Percentiles rank a stretch among this genome's conserved stretches.
These are phyloP conservation scores for Boletellus emodensis DNA, from an alignment of 768 basidiomycete species.

Conservation along the genomic window DNA sequence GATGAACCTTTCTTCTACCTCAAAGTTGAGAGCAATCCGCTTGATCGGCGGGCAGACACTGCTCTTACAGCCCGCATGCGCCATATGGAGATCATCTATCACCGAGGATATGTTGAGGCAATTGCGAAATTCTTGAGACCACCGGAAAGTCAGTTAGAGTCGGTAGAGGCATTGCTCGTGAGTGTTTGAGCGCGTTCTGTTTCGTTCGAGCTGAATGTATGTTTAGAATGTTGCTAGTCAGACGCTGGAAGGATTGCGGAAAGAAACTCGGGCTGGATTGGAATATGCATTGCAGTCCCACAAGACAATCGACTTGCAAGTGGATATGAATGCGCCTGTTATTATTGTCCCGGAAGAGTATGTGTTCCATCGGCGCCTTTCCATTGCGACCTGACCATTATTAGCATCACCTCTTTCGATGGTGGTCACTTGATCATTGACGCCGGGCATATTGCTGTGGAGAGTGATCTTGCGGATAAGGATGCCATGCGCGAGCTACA, in stretches of 20 bases:
- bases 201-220: neutral
- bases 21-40: slow-evolving; percentile 87
- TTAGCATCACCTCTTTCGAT: slow-evolving; percentile 67
- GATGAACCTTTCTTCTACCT: slow-evolving; percentile 79
- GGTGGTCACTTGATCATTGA: slow-evolving; percentile 90
- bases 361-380: slow-evolving; percentile 17
- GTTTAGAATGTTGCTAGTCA: slow-evolving; percentile 82
- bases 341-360: slow-evolving; percentile 97
- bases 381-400: slow-evolving; percentile 6
- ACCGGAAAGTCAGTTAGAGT: slow-evolving; percentile 91
- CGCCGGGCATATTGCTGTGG: slow-evolving; percentile 93
- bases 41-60: slow-evolving; percentile 89
- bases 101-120: slow-evolving; percentile 89
- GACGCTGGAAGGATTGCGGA: slow-evolving; percentile 88
- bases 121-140: slow-evolving; percentile 90
- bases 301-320: slow-evolving; percentile 93
- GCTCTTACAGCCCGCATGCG: slow-evolving; percentile 87
- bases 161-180: slow-evolving; percentile 88
- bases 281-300: slow-evolving; percentile 91
- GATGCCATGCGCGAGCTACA: slow-evolving; percentile 71
- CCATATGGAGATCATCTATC: slow-evolving; percentile 96
- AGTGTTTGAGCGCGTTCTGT: slow-evolving; percentile 21
- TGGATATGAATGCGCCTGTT: slow-evolving; percentile 95
- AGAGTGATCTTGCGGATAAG: slow-evolving; percentile 87
- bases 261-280: slow-evolving; percentile 90